phyloP scores from a whole-genome alignment of 805 yeast genomes.

The Clavispora fructus region DNA sequence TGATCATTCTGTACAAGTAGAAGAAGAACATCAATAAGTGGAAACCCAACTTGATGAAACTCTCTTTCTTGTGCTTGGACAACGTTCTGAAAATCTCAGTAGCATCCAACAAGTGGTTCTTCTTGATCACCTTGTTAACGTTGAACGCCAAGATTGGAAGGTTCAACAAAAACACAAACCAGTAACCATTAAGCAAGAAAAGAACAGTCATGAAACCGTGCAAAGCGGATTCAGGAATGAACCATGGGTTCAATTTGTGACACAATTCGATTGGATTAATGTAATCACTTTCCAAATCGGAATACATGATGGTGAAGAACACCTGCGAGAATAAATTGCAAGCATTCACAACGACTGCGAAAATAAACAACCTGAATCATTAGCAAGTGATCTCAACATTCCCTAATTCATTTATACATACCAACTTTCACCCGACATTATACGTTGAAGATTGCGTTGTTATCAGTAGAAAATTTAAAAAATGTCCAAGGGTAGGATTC shows the following conservation, averaged over 20 bases:
- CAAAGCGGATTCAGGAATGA: slow-evolving; percentile 83
- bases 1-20: slow-evolving; percentile 93
- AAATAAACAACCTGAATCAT: slow-evolving; percentile 50
- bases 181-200: slow-evolving; percentile 82
- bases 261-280: slow-evolving; percentile 96
- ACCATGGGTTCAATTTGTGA: slow-evolving; percentile 82
- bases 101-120: slow-evolving; percentile 87
- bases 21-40: slow-evolving; percentile 89
- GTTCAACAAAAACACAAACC: slow-evolving; percentile 83
- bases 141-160: slow-evolving; percentile 83
- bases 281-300: slow-evolving; percentile 93
- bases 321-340: slow-evolving; percentile 87
- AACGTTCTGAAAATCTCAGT: slow-evolving; percentile 96
- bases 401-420: slow-evolving; percentile 11
- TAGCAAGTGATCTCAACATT: slow-evolving; percentile 3
- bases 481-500: slow-evolving; percentile 2
- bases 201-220: slow-evolving; percentile 68
- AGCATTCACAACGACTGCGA: slow-evolving; percentile 81
- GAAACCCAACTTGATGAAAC: slow-evolving; percentile 85
- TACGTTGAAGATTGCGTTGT: neutral
- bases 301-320: slow-evolving; percentile 90
- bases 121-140: slow-evolving; percentile 69
- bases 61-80: slow-evolving; percentile 87
- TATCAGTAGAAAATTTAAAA: neutral
- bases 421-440: slow-evolving; percentile 27